Base-by-base conservation (phyloP, 257 asterid genomes). In the Gardenia jasminoides region DNA sequence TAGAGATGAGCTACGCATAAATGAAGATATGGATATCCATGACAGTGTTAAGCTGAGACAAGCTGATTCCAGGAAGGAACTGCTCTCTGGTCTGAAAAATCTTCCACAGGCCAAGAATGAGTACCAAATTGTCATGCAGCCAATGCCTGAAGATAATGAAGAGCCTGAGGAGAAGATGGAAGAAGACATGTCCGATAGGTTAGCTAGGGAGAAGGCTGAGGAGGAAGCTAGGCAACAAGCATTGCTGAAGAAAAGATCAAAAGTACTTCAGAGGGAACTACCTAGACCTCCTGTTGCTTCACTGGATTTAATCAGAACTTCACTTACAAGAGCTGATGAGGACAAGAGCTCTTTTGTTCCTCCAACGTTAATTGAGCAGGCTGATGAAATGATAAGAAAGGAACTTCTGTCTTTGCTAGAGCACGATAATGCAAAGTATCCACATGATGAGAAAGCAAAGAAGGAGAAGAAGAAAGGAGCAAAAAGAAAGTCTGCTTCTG, bases 131-230 rank as follows among this genome's bases (percentile, higher is more conserved):
- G 94, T 86, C 75, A 81, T 90, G 26, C 98, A 92, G 59, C 95
- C 92, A 2, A 58, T 82, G 54, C 88, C 88, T 71, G 97, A 96
- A 81, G 97, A 96, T 26, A 86, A 87, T 82, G 99, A 96, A 74
- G 99, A 96, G 82, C 92, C 93, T 26, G 97, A 93, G 86, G 99
- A 96, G 91, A 91, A 91, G 87, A 86, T 96, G 36, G 99, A 96
- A 84, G 99, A 96, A 81, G 99, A 96, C 80, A 96, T 96, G 99
- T 96, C 99, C n/a, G 99, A 96, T 50, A 89, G 89, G 84, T 79
- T 93, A 80, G 94, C 98, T 70, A 90, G 97, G 86, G 96, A 92
- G 92, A 96, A 86, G 90, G 99, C 97, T 0, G 98, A 88, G 84
- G 98, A 96, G 86, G 97, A 93, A 82, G 98, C 97, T 36, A 88